Evolutionary conservation across 352 stramenopile genomes (phyloP).

Genomic region (Pythium guiyangense): DNA sequence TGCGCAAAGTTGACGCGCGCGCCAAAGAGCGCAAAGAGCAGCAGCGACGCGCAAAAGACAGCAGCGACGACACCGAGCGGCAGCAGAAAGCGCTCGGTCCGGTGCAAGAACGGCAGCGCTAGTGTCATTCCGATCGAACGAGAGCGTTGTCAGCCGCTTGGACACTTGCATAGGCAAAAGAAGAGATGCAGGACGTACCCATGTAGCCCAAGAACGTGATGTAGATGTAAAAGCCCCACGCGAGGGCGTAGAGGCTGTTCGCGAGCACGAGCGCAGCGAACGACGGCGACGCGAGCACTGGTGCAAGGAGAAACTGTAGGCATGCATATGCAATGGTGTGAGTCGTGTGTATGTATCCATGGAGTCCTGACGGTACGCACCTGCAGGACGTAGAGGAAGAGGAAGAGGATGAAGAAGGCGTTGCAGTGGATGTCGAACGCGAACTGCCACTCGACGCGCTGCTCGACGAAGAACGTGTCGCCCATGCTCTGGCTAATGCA

Average conservation of each 20-base stretch:
- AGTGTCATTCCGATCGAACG: too few relatives aligned
- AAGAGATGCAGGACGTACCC: conserved; percentile 38
- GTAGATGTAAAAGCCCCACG: conserved; percentile 96
- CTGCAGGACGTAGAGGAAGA: conserved; percentile 93
- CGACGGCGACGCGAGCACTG: conserved; percentile 88
- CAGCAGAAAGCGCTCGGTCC: conserved; percentile 87
- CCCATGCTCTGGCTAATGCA: conserved; percentile 50
- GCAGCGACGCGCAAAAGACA: conserved; percentile 78
- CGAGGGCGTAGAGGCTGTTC: conserved; percentile 93
- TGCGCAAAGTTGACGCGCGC: conserved; percentile 63
- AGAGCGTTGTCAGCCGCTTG: too few relatives aligned
- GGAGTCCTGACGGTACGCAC: conserved; percentile 19
- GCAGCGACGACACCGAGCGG: conserved; percentile 73
- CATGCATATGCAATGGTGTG: neutral
- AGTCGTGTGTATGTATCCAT: neutral
- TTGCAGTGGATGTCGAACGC: conserved; percentile 99
- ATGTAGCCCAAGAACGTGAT: conserved; percentile 98
- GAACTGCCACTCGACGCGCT: conserved; percentile 99
- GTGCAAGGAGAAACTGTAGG: conserved; percentile 93
- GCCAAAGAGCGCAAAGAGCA: conserved; percentile 70
- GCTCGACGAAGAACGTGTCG: conserved; percentile 90
- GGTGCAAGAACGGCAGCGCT: conserved; percentile 88
- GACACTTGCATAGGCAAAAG: neutral
- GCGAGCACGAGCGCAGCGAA: conserved; percentile 88
- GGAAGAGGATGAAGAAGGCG: conserved; percentile 96